Percentiles rank a stretch among this genome's conserved stretches.
phyloP scores from a whole-genome alignment of 306 rosid species.

The Cucumis cinereus region DNA sequence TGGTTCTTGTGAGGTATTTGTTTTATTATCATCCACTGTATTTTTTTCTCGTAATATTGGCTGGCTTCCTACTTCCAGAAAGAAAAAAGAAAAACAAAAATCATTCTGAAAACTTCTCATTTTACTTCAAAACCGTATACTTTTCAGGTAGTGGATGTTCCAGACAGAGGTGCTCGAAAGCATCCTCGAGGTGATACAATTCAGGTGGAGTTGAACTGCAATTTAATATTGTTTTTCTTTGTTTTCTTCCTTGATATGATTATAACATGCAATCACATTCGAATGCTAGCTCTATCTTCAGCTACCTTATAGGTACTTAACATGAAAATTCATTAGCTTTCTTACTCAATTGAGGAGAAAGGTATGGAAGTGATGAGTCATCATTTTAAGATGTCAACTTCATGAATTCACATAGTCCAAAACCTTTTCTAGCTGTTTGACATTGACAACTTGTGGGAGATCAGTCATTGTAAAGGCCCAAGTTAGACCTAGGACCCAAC shows the following conservation, averaged over 20 bases:
- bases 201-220: conserved; percentile 26
- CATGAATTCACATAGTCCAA: background rate
- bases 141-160: conserved; percentile 48
- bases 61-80: background rate
- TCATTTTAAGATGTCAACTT: background rate
- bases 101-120: background rate
- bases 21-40: background rate
- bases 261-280: background rate
- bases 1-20: background rate
- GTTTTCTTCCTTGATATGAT: background rate
- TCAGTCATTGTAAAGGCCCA: background rate
- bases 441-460: background rate
- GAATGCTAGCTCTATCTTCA: background rate
- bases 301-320: background rate
- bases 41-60: background rate
- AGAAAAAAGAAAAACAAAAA: background rate
- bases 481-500: too few relatives aligned
- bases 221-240: background rate
- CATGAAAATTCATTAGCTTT: background rate
- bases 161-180: conserved; percentile 51
- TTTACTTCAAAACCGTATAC: background rate
- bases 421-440: background rate
- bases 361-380: background rate
- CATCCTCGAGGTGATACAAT: conserved; percentile 42
- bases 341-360: background rate